Conservation (phyloP, 176 grass and related monocot genomes). For the Oryza rufipogon region DNA sequence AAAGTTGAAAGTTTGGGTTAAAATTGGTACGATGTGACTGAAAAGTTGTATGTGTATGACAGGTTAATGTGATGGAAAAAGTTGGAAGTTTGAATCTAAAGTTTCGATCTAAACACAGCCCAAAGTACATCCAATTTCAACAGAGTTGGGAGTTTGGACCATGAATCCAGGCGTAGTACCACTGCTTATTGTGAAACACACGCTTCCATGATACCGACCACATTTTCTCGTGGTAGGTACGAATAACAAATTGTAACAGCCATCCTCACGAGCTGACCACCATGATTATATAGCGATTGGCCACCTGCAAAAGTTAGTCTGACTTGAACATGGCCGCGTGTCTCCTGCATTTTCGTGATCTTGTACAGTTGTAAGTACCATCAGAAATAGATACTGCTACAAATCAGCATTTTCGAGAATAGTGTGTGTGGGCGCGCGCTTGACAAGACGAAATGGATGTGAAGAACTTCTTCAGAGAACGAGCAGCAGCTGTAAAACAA, state of each 20-base stretch:
- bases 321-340: constrained; percentile 12
- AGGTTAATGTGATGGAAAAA: no score
- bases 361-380: not conserved
- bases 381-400: constrained; percentile 2
- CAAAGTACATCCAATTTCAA: not conserved
- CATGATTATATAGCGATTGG: not conserved
- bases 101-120: no score
- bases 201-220: not conserved
- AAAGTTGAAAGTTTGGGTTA: no score
- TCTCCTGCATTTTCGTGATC: constrained; percentile 24
- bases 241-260: not conserved
- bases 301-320: not conserved
- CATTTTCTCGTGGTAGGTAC: constrained; percentile 3
- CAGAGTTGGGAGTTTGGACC: not conserved
- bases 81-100: no score
- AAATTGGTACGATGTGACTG: no score
- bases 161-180: not conserved
- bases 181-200: not conserved
- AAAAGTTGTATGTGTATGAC: no score
- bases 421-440: no score
- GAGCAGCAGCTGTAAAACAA: constrained; percentile 25
- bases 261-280: constrained; percentile 3
- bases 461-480: not conserved
- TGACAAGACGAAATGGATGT: not conserved
- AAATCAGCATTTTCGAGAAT: not conserved